A percentile compares a stretch with the other conserved stretches of the same genome.
phyloP scores from a whole-genome alignment of 1,139 yeast genomes.

The Zygosaccharomyces pseudobailii region DNA sequence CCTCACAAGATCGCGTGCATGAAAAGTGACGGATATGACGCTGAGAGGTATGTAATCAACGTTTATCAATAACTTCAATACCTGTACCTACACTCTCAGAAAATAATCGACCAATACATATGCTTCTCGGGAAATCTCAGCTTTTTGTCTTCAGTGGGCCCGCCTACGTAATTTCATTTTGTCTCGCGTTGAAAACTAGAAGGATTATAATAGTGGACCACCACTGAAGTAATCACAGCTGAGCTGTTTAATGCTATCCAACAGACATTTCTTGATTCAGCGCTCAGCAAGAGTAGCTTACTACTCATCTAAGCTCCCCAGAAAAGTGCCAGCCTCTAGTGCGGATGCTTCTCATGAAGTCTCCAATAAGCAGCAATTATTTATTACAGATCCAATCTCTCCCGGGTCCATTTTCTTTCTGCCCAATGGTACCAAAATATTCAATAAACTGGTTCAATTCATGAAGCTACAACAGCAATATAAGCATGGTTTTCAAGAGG shows the following conservation, averaged over 20 bases:
- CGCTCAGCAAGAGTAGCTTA: not conserved
- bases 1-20: too few relatives aligned
- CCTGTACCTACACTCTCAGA: too few relatives aligned
- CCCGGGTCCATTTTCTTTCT: conserved; percentile 89
- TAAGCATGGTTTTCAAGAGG: conserved; percentile 85
- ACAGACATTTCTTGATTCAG: not conserved
- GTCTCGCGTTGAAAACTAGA: not conserved
- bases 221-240: not conserved
- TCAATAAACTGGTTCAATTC: conserved; percentile 70
- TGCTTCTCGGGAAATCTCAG: too few relatives aligned
- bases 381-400: conserved; percentile 69
- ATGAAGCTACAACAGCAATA: conserved; percentile 79
- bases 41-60: too few relatives aligned
- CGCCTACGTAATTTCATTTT: not conserved
- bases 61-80: too few relatives aligned
- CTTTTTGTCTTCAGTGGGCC: too few relatives aligned
- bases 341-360: conserved; percentile 23
- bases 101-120: too few relatives aligned
- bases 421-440: conserved; percentile 86
- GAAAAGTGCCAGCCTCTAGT: conserved; percentile 10
- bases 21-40: too few relatives aligned
- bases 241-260: not conserved
- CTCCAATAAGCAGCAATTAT: conserved; percentile 57
- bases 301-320: conserved; percentile 4
- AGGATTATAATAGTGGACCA: not conserved